Evolutionary conservation across 2,329 filamentous ascomycete genomes (phyloP).

Genomic region (Endoconidiophora polonica): DNA sequence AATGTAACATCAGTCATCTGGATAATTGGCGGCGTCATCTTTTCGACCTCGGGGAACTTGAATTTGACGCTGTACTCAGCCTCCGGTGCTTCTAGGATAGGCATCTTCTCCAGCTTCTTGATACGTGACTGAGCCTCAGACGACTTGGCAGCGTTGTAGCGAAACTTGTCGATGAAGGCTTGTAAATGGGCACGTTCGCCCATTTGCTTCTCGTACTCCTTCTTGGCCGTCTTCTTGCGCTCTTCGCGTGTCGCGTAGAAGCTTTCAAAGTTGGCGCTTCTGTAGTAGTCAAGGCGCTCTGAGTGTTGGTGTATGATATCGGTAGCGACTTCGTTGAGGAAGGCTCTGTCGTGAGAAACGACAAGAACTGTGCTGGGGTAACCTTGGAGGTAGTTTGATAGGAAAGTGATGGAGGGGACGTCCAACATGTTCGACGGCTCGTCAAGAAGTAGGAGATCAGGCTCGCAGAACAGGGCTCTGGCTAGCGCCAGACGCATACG

Average conservation of each 20-base stretch:
- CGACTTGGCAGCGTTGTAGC: slow-evolving; percentile 97
- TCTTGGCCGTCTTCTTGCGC: slow-evolving; percentile 86
- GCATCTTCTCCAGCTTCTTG: slow-evolving; percentile 98
- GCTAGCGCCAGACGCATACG: slow-evolving; percentile 93
- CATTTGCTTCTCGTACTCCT: slow-evolving; percentile 99
- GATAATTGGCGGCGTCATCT: slow-evolving; percentile 90
- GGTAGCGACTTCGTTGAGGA: slow-evolving; percentile 97
- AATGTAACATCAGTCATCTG: slow-evolving; percentile 91
- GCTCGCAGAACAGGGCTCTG: slow-evolving; percentile 92
- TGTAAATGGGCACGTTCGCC: slow-evolving; percentile 82
- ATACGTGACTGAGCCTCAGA: slow-evolving; percentile 96
- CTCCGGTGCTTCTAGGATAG: slow-evolving; percentile 76
- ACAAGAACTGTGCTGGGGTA: slow-evolving; percentile 94
- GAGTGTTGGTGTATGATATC: slow-evolving; percentile 99
- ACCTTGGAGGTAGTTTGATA: slow-evolving; percentile 82
- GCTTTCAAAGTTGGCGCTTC: slow-evolving; percentile 87
- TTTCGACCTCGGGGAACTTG: slow-evolving; percentile 94
- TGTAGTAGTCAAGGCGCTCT: slow-evolving; percentile 94
- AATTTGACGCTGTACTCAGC: slow-evolving; percentile 92
- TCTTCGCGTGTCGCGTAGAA: slow-evolving; percentile 98
- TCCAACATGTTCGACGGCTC: slow-evolving; percentile 99
- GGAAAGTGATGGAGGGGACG: slow-evolving; percentile 97
- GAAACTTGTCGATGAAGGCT: slow-evolving; percentile 98
- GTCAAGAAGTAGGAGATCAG: slow-evolving; percentile 86
- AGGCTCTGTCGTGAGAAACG: slow-evolving; percentile 96